A percentile compares a stretch with the other conserved stretches of the same genome.
phyloP scores from a whole-genome alignment of 2,329 filamentous ascomycete genomes.

The Peltaster fructicola region DNA sequence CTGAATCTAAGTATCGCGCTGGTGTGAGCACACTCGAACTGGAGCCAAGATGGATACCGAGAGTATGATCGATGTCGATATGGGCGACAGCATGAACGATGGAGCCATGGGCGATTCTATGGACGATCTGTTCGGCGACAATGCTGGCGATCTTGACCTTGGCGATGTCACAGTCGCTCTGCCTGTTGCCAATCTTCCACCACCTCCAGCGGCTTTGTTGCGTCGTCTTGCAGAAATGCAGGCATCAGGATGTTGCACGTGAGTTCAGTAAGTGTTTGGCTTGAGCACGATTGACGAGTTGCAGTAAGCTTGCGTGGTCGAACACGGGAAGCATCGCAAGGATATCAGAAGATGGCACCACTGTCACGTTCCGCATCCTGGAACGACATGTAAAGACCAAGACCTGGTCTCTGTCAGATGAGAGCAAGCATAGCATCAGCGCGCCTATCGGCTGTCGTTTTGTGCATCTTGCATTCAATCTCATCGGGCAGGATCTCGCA shows the following conservation, averaged over 20 bases:
- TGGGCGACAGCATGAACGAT: constrained; percentile 6
- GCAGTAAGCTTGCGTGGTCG: constrained; percentile 71
- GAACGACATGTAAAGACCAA: constrained; percentile 51
- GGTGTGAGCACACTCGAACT: too few species aligned
- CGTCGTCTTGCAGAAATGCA: constrained; percentile 62
- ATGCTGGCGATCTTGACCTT: constrained; percentile 34
- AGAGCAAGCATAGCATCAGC: constrained; percentile 47
- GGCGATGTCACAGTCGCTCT: constrained; percentile 41
- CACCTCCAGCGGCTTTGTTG: constrained; percentile 42
- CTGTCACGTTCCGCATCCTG: constrained; percentile 56
- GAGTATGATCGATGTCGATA: constrained; percentile 10
- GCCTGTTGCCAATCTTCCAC: constrained; percentile 21
- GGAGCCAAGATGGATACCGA: too few species aligned
- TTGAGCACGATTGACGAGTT: constrained; percentile 1
- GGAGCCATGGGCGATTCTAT: constrained; percentile 42
- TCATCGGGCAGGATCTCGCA: constrained; percentile 60
- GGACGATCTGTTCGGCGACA: constrained; percentile 59
- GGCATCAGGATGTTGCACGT: constrained; percentile 65
- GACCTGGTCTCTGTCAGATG: constrained; percentile 58
- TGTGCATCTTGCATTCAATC: constrained; percentile 70
- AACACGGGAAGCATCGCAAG: constrained; percentile 71
- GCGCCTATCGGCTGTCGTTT: constrained; percentile 47
- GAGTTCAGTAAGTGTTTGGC: constrained; percentile 23
- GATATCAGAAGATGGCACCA: constrained; percentile 53
- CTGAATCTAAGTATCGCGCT: too few species aligned